Percentiles rank a stretch among this genome's conserved stretches.
These are phyloP conservation scores for Lojkania enalia DNA, from an alignment of 2,329 filamentous ascomycete species.

Conservation along the genomic window DNA sequence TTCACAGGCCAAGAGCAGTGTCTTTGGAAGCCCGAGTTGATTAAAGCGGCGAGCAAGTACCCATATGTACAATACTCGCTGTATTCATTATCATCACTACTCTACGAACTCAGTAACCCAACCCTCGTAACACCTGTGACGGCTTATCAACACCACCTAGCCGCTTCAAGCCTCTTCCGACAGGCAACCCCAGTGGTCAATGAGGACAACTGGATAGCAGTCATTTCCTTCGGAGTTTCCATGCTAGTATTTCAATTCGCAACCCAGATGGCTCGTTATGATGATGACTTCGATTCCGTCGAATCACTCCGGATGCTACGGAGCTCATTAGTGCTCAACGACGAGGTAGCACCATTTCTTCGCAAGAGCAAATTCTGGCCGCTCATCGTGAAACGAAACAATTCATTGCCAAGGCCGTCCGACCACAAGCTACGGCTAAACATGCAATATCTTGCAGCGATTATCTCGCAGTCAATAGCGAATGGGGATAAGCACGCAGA, in stretches of 20 bases:
- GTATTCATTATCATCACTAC: conserved; percentile 8
- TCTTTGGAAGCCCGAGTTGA: conserved; percentile 8
- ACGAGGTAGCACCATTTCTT: conserved; percentile 5
- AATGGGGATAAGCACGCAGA: conserved; percentile 6
- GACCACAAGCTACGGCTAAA: conserved; percentile 3
- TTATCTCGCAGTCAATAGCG: background rate
- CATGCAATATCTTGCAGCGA: conserved; percentile 2
- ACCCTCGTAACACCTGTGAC: background rate
- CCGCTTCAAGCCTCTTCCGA: conserved; percentile 14
- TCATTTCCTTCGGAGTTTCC: conserved; percentile 10
- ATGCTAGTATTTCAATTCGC: conserved; percentile 15
- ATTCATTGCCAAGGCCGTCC: background rate
- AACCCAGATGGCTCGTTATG: conserved; percentile 3
- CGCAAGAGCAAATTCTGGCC: conserved; percentile 9
- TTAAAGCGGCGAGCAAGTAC: conserved; percentile 7
- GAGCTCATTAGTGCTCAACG: conserved; percentile 9
- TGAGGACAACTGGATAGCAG: conserved; percentile 16
- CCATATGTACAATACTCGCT: conserved; percentile 15
- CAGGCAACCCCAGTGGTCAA: conserved; percentile 7
- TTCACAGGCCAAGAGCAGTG: conserved; percentile 7
- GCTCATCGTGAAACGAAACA: conserved; percentile 9
- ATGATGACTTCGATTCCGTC: conserved; percentile 11
- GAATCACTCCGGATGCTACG: conserved; percentile 13
- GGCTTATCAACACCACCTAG: conserved; percentile 15
- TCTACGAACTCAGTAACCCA: background rate